A percentile compares a stretch with the other conserved stretches of the same genome.
Evolutionary conservation across 306 rosid genomes (phyloP).

Genomic region (Vigna hirtella): DNA sequence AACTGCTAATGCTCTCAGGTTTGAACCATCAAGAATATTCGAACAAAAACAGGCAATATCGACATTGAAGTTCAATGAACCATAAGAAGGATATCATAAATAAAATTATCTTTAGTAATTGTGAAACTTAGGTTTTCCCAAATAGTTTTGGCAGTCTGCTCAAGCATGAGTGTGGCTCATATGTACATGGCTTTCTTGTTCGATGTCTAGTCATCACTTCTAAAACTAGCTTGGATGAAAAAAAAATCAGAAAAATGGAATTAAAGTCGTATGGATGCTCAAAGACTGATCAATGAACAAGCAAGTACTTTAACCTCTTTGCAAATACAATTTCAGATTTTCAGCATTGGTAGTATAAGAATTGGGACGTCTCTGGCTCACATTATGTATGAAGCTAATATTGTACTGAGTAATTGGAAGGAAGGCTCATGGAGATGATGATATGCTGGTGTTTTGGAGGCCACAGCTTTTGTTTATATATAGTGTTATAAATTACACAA

Average conservation of each 20-base stretch:
- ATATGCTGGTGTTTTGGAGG: no score
- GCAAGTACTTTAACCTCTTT: not conserved
- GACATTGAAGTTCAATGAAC: not conserved
- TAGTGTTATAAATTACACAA: no score
- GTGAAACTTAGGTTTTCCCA: not conserved
- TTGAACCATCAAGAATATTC: no score
- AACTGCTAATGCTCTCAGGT: conserved; percentile 23
- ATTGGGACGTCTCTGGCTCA: not conserved
- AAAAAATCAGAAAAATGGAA: not conserved
- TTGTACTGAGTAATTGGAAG: not conserved
- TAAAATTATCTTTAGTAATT: no score
- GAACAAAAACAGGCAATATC: no score
- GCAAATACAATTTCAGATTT: not conserved
- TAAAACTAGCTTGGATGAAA: not conserved
- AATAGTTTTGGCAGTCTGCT: not conserved
- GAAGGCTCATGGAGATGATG: not conserved
- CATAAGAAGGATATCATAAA: conserved; percentile 30
- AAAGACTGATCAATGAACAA: not conserved
- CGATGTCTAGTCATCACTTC: not conserved
- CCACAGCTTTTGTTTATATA: no score
- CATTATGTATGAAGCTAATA: not conserved
- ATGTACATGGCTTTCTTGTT: not conserved
- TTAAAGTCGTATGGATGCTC: not conserved
- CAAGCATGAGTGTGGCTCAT: not conserved
- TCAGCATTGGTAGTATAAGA: not conserved